Conservation (phyloP, 495 filamentous ascomycete genomes). For the Penicillium taxi region DNA sequence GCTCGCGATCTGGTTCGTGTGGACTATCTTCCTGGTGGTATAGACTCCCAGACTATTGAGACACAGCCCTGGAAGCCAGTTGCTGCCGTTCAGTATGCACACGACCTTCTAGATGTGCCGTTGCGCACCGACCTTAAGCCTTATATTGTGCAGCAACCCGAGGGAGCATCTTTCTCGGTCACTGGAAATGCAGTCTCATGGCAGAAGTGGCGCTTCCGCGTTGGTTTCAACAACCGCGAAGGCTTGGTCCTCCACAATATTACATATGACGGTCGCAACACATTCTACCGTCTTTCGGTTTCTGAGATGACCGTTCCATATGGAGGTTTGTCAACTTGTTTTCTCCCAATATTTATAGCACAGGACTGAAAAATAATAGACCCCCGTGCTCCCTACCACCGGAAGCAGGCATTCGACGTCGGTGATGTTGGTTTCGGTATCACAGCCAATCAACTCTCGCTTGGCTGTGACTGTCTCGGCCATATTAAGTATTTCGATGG, state of each 20-base stretch:
- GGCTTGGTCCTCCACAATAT: conserved; percentile 58
- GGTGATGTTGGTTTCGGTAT: conserved; percentile 61
- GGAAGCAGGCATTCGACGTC: conserved; percentile 67
- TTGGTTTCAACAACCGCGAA: conserved; percentile 59
- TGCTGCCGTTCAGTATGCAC: conserved; percentile 45
- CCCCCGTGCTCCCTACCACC: conserved; percentile 59
- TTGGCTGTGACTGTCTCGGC: conserved; percentile 64
- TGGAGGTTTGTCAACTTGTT: conserved; percentile 21
- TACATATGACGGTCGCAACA: conserved; percentile 59
- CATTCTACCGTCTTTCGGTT: conserved; percentile 66
- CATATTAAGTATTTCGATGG: conserved; percentile 60
- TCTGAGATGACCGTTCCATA: conserved; percentile 74
- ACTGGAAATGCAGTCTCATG: conserved; percentile 38
- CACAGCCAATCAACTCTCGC: conserved; percentile 57
- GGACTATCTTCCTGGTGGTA: conserved; percentile 38
- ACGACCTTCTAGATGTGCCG: conserved; percentile 32
- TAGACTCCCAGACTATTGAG: conserved; percentile 21
- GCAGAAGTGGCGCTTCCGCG: conserved; percentile 64
- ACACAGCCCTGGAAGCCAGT: conserved; percentile 43
- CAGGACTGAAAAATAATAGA: conserved; percentile 30
- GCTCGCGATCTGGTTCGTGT: conserved; percentile 54
- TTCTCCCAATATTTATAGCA: neutral
- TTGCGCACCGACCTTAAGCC: conserved; percentile 62
- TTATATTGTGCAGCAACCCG: conserved; percentile 65
- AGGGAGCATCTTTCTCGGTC: conserved; percentile 62